A percentile compares a stretch with the other conserved stretches of the same genome.
phyloP scores from a whole-genome alignment of 768 basidiomycete species.

The Pisolithus orientalis region DNA sequence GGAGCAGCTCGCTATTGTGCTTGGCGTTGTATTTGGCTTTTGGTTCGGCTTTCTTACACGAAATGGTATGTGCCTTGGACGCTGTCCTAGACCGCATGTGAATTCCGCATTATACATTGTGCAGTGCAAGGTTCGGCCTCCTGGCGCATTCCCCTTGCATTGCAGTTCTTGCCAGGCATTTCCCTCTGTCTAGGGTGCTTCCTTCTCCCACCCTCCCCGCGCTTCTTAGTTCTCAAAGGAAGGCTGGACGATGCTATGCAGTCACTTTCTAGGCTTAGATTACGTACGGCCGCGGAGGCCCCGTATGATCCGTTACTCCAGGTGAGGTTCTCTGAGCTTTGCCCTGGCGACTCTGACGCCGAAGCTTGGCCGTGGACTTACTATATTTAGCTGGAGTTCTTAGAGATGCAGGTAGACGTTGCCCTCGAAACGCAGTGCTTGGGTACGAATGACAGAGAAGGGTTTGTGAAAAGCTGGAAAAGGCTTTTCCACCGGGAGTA shows the following conservation, averaged over 20 bases:
- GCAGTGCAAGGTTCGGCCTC: slow-evolving; percentile 58
- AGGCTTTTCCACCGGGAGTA: slow-evolving; percentile 50
- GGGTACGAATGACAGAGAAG: slow-evolving; percentile 7
- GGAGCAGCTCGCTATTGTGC: slow-evolving; percentile 76
- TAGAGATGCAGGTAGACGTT: slow-evolving; percentile 71
- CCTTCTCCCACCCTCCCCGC: slow-evolving; percentile 44
- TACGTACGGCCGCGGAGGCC: slow-evolving; percentile 40
- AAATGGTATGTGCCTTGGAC: slow-evolving; percentile 30
- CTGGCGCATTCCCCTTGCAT: slow-evolving; percentile 71
- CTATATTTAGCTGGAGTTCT: slow-evolving; percentile 50
- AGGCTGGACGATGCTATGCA: slow-evolving; percentile 49
- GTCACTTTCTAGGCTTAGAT: slow-evolving; percentile 49
- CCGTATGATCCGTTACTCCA: slow-evolving; percentile 45
- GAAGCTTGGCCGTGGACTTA: not conserved
- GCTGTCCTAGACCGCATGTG: not conserved
- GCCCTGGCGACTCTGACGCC: not conserved
- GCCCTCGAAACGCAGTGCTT: slow-evolving; percentile 40
- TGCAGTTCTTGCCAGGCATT: slow-evolving; percentile 66
- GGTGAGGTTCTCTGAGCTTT: slow-evolving; percentile 20
- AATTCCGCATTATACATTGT: not conserved
- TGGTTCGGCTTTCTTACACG: slow-evolving; percentile 78
- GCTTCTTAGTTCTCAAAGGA: slow-evolving; percentile 43
- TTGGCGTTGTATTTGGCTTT: slow-evolving; percentile 78
- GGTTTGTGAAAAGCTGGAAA: slow-evolving; percentile 39
- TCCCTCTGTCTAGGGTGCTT: slow-evolving; percentile 56